Conservation (phyloP, 257 asterid species). For the Pogostemon cablin region DNA sequence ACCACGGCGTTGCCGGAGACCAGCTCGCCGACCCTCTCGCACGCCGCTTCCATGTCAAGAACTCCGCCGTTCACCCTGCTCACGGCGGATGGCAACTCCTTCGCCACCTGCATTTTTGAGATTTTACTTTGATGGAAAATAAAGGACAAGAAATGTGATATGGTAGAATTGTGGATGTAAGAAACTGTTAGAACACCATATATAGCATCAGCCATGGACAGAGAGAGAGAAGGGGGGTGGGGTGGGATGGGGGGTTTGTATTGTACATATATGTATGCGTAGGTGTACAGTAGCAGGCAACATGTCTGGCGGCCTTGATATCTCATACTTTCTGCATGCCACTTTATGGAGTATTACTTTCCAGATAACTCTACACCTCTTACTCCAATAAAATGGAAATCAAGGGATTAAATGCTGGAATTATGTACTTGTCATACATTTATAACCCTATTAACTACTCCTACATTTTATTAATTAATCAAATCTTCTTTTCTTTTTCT, state of each 20-base stretch:
- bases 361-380: slow-evolving; percentile 9
- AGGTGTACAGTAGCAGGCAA: slow-evolving; percentile 40
- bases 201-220: not conserved
- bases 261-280: slow-evolving; percentile 17
- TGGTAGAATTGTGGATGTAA: not conserved
- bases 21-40: slow-evolving; percentile 51
- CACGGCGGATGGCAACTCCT: slow-evolving; percentile 40
- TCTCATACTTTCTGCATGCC: slow-evolving; percentile 38
- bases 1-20: slow-evolving; percentile 80
- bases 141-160: not conserved
- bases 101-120: slow-evolving; percentile 57
- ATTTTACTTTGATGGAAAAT: not conserved
- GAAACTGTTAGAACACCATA: no score
- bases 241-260: not conserved
- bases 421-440: not conserved
- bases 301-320: slow-evolving; percentile 42
- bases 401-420: not conserved
- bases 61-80: slow-evolving; percentile 25
- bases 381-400: no score
- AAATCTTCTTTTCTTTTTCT: no score
- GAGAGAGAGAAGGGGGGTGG: slow-evolving; percentile 24
- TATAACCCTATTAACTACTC: not conserved
- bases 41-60: slow-evolving; percentile 46
- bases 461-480: not conserved
- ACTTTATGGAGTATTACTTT: slow-evolving; percentile 18